Conservation (phyloP, 2,329 filamentous ascomycete genomes). For the Aspergillaceae sp. region DNA sequence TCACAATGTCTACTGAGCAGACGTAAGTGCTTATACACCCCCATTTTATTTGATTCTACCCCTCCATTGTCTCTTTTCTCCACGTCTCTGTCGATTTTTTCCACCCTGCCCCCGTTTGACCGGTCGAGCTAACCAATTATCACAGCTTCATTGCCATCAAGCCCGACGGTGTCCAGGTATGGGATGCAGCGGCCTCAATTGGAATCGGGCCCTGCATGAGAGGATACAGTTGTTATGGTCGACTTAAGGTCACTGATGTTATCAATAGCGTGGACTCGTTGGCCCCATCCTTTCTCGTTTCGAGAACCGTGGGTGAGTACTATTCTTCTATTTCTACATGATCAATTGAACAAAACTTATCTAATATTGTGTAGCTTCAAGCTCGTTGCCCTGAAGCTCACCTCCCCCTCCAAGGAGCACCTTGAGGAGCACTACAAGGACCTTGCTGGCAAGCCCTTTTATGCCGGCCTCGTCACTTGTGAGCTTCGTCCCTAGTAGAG, state of each 20-base stretch:
- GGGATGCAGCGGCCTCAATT: conserved; percentile 2
- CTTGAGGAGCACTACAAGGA: conserved; percentile 97
- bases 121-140: conserved; percentile 24
- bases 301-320: conserved; percentile 72
- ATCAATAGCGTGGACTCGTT: conserved; percentile 77
- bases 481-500: conserved; percentile 32
- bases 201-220: neutral
- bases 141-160: conserved; percentile 99
- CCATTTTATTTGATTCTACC: conserved; percentile 5
- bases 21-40: conserved; percentile 54
- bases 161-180: conserved; percentile 98
- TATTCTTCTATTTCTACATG: conserved; percentile 28
- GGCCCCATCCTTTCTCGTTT: conserved; percentile 97
- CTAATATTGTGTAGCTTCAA: conserved; percentile 62
- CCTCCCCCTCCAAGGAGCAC: conserved; percentile 81
- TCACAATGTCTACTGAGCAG: conserved; percentile 71
- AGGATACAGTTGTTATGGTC: conserved; percentile 1
- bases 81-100: conserved; percentile 4
- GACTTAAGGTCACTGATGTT: conserved; percentile 17
- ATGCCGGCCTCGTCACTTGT: conserved; percentile 88
- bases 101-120: conserved; percentile 12
- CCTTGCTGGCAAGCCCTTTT: conserved; percentile 91
- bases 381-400: conserved; percentile 95
- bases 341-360: conserved; percentile 5
- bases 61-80: conserved; percentile 5